Conservation (phyloP, 306 rosid genomes). For the Lathyrus aphaca region DNA sequence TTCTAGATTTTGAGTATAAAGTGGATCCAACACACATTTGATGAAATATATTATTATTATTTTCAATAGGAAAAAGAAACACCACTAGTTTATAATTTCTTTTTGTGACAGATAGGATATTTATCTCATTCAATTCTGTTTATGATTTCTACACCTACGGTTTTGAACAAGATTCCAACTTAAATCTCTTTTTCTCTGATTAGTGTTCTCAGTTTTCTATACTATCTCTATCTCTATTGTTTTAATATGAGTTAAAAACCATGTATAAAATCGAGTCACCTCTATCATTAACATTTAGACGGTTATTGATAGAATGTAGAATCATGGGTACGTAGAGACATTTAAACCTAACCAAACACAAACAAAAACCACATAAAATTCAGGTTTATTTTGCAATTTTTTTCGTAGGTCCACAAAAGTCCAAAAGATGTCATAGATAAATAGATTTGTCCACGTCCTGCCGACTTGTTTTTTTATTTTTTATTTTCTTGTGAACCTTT, state of each 20-base stretch:
- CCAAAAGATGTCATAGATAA: neutral
- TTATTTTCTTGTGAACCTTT: too few species aligned
- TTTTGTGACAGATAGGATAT: neutral
- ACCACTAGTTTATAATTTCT: neutral
- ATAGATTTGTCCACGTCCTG: constrained; percentile 15
- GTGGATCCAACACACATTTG: constrained; percentile 44
- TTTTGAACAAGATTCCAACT: neutral
- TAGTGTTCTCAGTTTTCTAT: too few species aligned
- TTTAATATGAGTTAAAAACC: too few species aligned
- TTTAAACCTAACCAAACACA: constrained; percentile 34
- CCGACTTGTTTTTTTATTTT: neutral
- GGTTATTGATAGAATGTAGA: too few species aligned
- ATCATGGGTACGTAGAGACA: neutral
- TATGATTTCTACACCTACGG: constrained; percentile 27
- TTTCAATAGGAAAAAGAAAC: too few species aligned
- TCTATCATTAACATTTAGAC: too few species aligned
- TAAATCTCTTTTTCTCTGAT: neutral
- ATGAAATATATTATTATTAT: neutral
- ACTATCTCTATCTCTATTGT: too few species aligned
- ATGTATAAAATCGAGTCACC: too few species aligned
- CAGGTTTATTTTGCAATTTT: neutral
- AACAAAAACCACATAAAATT: constrained; percentile 45
- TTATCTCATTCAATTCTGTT: neutral
- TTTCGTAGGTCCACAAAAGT: constrained; percentile 3
- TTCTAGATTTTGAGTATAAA: constrained; percentile 38